These are phyloP conservation scores for Hydrangea macrophylla DNA, from an alignment of 148 eudicot genomes.

Conservation along the genomic window DNA sequence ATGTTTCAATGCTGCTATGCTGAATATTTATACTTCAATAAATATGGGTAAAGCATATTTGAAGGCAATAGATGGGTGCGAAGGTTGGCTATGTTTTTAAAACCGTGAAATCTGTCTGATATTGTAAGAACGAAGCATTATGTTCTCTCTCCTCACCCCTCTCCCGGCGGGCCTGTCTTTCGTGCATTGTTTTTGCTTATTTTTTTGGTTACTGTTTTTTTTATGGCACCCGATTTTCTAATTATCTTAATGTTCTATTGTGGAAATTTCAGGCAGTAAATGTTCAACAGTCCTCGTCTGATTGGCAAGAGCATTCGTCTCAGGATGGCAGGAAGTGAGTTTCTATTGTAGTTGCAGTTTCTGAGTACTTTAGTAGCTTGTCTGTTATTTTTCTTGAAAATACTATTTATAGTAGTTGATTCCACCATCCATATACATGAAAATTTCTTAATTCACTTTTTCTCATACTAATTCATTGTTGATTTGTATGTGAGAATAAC, in stretches of 20 bases:
- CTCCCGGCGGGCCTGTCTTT: no score
- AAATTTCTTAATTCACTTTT: neutral
- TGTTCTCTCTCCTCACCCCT: no score
- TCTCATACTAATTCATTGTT: neutral
- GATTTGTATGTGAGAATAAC: neutral
- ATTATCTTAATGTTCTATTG: slow-evolving; percentile 1
- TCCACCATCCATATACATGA: neutral
- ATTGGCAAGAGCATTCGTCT: slow-evolving; percentile 89
- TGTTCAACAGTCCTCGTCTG: slow-evolving; percentile 62
- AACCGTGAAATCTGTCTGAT: no score
- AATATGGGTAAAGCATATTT: no score
- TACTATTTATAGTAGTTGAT: neutral
- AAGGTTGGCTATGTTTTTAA: no score
- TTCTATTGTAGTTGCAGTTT: neutral
- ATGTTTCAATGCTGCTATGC: no score
- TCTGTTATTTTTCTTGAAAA: neutral
- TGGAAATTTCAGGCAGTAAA: slow-evolving; percentile 38
- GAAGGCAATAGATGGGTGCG: no score
- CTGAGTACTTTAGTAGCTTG: neutral
- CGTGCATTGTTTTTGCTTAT: neutral
- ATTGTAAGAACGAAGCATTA: no score
- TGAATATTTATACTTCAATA: no score
- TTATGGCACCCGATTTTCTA: neutral
- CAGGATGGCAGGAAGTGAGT: slow-evolving; percentile 76
- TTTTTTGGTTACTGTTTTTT: neutral